phyloP scores from a whole-genome alignment of 2,329 filamentous ascomycete species.

The Fusarium coffeatum region DNA sequence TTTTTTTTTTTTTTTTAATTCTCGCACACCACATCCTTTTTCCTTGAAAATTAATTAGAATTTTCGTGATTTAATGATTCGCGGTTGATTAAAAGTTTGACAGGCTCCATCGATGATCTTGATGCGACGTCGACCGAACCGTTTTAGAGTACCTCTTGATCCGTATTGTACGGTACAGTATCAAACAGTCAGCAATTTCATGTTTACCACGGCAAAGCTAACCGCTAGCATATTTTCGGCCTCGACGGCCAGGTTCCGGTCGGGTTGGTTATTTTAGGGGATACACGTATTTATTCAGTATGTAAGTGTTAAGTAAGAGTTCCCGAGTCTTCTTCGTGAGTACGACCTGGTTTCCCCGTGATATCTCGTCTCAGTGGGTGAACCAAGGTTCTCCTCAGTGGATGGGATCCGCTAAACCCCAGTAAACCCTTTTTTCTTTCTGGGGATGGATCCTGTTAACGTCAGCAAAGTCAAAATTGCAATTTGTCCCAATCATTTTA shows the following conservation, averaged over 20 bases:
- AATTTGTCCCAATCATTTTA: conserved; percentile 1
- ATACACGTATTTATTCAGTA: neutral
- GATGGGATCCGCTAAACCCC: conserved; percentile 10
- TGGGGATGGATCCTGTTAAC: neutral
- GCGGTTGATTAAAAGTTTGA: neutral
- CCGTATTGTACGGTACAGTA: neutral
- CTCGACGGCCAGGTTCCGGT: neutral
- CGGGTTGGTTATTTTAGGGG: conserved; percentile 1
- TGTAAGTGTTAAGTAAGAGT: conserved; percentile 19
- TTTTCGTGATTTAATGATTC: neutral
- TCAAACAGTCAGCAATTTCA: neutral
- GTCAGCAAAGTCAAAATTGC: neutral
- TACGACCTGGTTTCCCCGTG: conserved; percentile 14
- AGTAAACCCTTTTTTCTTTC: neutral
- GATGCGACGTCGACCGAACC: conserved; percentile 5
- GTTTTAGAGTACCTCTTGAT: conserved; percentile 3
- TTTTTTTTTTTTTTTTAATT: too few species aligned
- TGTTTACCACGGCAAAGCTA: neutral
- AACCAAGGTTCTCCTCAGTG: neutral
- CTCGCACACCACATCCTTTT: conserved; percentile 19
- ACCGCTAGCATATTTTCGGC: neutral
- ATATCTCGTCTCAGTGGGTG: conserved; percentile 6
- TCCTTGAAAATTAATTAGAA: neutral
- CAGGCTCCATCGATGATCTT: conserved; percentile 10
- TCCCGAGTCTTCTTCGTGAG: conserved; percentile 27